Conservation (phyloP, 495 filamentous ascomycete species). For the Xylaria flabelliformis region DNA sequence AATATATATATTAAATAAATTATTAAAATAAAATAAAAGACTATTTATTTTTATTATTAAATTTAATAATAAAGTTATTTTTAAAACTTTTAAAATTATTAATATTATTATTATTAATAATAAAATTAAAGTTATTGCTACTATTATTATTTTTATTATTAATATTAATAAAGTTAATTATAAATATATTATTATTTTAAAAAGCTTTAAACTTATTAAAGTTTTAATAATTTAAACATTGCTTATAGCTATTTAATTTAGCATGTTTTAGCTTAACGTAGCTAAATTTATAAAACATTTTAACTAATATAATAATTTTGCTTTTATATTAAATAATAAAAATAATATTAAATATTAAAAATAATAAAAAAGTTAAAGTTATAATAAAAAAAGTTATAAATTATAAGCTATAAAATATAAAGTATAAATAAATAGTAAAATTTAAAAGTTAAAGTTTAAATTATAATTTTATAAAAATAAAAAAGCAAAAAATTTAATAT, state of each 20-base stretch:
- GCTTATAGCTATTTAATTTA: not conserved
- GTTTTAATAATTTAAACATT: not conserved
- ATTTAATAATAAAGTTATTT: not conserved
- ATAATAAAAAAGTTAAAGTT: not conserved
- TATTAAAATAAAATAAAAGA: not conserved
- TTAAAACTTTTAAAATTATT: not conserved
- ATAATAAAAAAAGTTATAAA: not conserved
- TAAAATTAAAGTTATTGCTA: not conserved
- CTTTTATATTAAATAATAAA: not conserved
- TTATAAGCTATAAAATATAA: not conserved
- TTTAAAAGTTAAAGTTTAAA: no score
- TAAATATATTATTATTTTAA: not conserved
- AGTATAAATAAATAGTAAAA: not conserved
- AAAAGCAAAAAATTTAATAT: not conserved
- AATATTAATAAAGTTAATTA: not conserved
- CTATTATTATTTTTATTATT: not conserved
- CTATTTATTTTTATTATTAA: not conserved
- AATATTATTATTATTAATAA: not conserved
- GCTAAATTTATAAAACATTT: not conserved
- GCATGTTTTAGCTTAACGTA: not conserved
- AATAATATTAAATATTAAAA: not conserved
- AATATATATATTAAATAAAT: not conserved
- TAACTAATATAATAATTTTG: not conserved
- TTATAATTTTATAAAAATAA: not conserved
- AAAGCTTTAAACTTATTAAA: not conserved